phyloP scores from a whole-genome alignment of 2,329 filamentous ascomycete genomes.

The Zymoseptoria pseudotritici region DNA sequence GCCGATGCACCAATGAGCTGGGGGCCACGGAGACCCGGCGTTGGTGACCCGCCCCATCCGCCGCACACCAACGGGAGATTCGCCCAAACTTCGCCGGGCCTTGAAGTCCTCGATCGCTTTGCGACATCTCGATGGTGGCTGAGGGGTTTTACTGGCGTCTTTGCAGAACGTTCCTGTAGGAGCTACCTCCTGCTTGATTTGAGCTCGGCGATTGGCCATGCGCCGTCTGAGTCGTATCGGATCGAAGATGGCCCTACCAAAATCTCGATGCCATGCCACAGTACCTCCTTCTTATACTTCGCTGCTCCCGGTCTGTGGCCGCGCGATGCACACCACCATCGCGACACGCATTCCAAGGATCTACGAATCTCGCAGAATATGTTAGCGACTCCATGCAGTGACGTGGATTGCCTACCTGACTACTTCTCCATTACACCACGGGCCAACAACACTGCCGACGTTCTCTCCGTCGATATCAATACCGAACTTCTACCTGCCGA shows the following conservation, averaged over 20 bases:
- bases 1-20: neutral
- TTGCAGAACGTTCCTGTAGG: neutral
- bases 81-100: too few relatives aligned
- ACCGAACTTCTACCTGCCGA: constrained; percentile 1
- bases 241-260: neutral
- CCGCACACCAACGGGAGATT: neutral
- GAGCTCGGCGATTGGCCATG: neutral
- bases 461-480: neutral
- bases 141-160: neutral
- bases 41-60: neutral
- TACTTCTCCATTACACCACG: constrained; percentile 14
- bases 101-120: neutral
- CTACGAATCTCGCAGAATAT: neutral
- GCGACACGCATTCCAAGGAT: neutral
- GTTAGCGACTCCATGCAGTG: neutral
- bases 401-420: constrained; percentile 3
- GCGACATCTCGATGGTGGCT: neutral
- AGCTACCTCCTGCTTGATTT: neutral
- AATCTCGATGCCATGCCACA: neutral
- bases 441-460: constrained; percentile 4
- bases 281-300: neutral
- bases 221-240: neutral
- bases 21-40: neutral
- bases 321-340: neutral
- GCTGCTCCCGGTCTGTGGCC: neutral